Conservation (phyloP, 192 early-diverging fungal genomes). For the Oehlia diaphana region DNA sequence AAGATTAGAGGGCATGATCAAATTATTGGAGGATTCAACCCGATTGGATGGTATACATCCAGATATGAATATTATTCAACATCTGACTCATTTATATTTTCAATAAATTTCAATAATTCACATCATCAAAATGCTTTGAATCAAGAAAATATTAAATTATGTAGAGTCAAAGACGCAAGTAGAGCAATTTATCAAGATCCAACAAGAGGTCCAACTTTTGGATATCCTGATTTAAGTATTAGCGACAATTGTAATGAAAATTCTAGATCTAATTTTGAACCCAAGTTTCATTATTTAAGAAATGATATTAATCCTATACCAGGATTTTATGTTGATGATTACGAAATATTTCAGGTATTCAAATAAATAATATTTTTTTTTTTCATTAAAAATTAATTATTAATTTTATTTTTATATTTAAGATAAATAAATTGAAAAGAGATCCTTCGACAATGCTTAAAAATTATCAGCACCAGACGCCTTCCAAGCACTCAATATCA, state of each 20-base stretch:
- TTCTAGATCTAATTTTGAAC: constrained; percentile 1
- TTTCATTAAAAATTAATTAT: background rate
- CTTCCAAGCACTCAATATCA: constrained; percentile 67
- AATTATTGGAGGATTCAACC: background rate
- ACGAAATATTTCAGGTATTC: background rate
- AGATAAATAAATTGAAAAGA: background rate
- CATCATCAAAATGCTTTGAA: no score
- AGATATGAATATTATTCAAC: background rate
- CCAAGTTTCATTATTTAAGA: background rate
- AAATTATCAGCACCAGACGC: constrained; percentile 47
- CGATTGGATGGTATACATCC: background rate
- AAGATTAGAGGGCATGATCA: background rate
- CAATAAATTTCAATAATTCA: constrained; percentile 5
- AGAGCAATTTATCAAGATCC: background rate
- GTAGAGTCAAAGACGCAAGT: background rate
- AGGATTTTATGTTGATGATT: background rate
- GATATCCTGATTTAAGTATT: background rate
- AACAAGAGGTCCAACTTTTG: background rate
- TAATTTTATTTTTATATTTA: background rate
- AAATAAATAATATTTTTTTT: background rate
- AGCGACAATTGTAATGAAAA: background rate
- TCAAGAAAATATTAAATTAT: background rate
- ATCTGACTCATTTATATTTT: background rate
- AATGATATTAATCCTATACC: background rate
- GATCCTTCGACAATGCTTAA: background rate